A percentile compares a stretch with the other conserved stretches of the same genome.
Evolutionary conservation across 345 rosid genomes (phyloP).

Genomic region (Murraya paniculata): DNA sequence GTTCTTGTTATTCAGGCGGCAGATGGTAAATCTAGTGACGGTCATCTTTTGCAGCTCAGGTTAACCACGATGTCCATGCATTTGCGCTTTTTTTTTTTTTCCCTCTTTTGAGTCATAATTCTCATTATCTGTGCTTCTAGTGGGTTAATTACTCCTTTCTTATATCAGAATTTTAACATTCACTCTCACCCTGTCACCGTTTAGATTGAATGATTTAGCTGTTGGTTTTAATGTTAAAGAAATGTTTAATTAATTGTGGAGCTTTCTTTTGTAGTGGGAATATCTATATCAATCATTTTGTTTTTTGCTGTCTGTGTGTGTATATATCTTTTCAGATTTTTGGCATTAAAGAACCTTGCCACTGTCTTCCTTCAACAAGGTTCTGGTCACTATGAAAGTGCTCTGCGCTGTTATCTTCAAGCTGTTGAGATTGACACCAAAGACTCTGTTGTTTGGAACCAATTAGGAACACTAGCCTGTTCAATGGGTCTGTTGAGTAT

Average conservation of each 20-base stretch:
- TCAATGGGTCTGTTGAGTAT: conserved; percentile 87
- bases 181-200: not conserved
- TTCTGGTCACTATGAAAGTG: conserved; percentile 71
- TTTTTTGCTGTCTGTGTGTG: not conserved
- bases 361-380: conserved; percentile 90
- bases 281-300: not conserved
- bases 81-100: not conserved
- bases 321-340: conserved; percentile 58
- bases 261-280: not conserved
- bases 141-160: no score
- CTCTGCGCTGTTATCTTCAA: conserved; percentile 89
- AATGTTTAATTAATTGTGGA: not conserved
- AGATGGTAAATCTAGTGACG: conserved; percentile 56
- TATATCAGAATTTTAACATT: no score
- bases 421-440: conserved; percentile 95
- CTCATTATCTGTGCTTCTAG: not conserved
- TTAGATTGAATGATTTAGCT: not conserved
- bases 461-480: conserved; percentile 95
- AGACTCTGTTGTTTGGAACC: conserved; percentile 98
- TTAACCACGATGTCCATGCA: conserved; percentile 17
- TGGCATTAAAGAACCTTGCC: conserved; percentile 93
- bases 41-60: conserved; percentile 92
- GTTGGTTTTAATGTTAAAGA: not conserved
- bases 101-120: not conserved
- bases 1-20: conserved; percentile 47